Percentiles rank a stretch among this genome's conserved stretches.
phyloP scores from a whole-genome alignment of 108 stramenopile species.

The Stephanodiscus triporus region DNA sequence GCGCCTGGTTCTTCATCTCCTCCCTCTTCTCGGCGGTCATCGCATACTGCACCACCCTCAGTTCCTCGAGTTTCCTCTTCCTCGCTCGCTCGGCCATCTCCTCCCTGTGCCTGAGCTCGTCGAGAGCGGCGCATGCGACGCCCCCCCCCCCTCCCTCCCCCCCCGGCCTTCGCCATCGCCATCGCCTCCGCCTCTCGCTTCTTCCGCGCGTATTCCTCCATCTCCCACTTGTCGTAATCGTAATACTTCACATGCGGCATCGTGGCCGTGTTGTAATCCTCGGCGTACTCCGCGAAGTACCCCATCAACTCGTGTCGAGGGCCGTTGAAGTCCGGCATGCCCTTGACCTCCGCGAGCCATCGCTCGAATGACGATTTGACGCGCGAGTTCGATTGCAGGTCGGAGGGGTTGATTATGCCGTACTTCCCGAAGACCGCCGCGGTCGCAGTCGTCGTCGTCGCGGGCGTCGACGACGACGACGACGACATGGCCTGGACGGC shows the following conservation, averaged over 20 bases:
- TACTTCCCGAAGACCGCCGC: slow-evolving; percentile 84
- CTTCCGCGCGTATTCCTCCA: slow-evolving; percentile 83
- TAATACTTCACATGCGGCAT: slow-evolving; percentile 93
- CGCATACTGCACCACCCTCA: slow-evolving; percentile 40
- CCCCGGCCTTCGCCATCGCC: slow-evolving; percentile 24
- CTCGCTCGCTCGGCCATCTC: slow-evolving; percentile 46
- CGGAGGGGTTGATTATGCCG: slow-evolving; percentile 77
- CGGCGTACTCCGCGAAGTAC: slow-evolving; percentile 89
- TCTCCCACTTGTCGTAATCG: slow-evolving; percentile 96
- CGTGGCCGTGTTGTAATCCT: slow-evolving; percentile 97
- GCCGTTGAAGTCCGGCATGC: slow-evolving; percentile 65
- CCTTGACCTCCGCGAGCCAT: slow-evolving; percentile 93
- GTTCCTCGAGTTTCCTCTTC: slow-evolving; percentile 56
- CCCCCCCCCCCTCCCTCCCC: background rate
- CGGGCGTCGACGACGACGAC: slow-evolving; percentile 5
- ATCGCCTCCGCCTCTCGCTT: slow-evolving; percentile 52
- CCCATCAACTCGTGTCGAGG: slow-evolving; percentile 87
- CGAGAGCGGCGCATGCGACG: slow-evolving; percentile 37
- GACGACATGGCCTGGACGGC: slow-evolving; percentile 25
- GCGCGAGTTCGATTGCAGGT: slow-evolving; percentile 69
- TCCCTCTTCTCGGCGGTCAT: slow-evolving; percentile 72
- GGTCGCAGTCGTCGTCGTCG: background rate
- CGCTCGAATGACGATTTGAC: slow-evolving; percentile 83
- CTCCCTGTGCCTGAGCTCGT: slow-evolving; percentile 53
- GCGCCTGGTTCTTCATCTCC: slow-evolving; percentile 83